These are phyloP conservation scores for Lagerstroemia speciosa DNA, from an alignment of 345 rosid species.

Conservation along the genomic window DNA sequence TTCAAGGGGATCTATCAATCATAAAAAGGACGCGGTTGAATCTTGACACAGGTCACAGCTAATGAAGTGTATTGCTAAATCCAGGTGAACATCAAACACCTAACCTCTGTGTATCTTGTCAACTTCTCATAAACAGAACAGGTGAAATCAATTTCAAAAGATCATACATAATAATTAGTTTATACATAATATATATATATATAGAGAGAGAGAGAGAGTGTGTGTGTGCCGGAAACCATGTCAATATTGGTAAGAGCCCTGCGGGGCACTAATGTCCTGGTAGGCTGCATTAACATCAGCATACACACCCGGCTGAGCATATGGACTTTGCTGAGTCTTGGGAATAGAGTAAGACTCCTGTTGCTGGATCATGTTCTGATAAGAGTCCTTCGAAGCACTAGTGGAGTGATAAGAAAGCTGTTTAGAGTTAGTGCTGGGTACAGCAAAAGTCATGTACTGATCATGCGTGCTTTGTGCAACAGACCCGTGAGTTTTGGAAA, in stretches of 20 bases:
- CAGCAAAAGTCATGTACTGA: not conserved
- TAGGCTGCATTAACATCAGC: conserved; percentile 13
- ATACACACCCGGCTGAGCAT: conserved; percentile 20
- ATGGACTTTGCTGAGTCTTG: conserved; percentile 17
- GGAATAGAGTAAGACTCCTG: conserved; percentile 9
- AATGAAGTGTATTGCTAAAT: too few species aligned
- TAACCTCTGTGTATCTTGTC: too few species aligned
- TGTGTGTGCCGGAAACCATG: not conserved
- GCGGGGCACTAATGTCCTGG: conserved; percentile 11
- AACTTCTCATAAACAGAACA: too few species aligned
- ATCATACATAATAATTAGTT: too few species aligned
- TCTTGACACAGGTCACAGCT: too few species aligned
- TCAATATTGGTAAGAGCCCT: conserved; percentile 27
- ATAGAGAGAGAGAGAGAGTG: too few species aligned
- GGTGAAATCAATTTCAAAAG: too few species aligned
- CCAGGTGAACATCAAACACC: too few species aligned
- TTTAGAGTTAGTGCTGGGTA: not conserved
- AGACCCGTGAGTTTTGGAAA: conserved; percentile 16
- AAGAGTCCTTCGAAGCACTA: conserved; percentile 16
- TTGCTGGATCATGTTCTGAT: conserved; percentile 23
- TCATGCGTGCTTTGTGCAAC: conserved; percentile 12
- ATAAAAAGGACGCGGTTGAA: too few species aligned
- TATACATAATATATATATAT: too few species aligned
- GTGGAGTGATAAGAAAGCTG: not conserved
- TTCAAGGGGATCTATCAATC: too few species aligned